Base-by-base conservation (phyloP, 805 yeast genomes). In the Candida wancherniae region DNA sequence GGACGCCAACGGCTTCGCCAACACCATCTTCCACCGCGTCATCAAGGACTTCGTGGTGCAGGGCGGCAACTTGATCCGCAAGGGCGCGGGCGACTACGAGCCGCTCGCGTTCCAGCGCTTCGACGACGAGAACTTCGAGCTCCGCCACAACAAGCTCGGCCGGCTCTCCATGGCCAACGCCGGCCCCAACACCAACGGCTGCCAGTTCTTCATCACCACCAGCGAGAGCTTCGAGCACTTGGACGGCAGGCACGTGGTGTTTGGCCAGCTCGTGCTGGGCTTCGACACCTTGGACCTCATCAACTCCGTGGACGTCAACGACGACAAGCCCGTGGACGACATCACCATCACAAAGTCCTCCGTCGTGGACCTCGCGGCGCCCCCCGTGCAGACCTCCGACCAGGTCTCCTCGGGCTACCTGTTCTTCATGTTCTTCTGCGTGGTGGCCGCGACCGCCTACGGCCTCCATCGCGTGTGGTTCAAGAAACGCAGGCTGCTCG, bases 11-110 rank as follows among this genome's bases (percentile, higher is more conserved):
- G 55, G 55, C 9, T 53, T 48, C 42, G 22, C 39, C 15, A 24
- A 36, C 24, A 31, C 44, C 14, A 15, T 29, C 6, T 57, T 65
- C 43, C 70, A 65, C 47, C 41, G 71, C 12, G 47, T 63, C 15
- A 53, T 65, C 13, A 35, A 50, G 29, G 43, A 55, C 29, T 63
- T 61, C 33, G 56, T 65, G 58, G 49, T 64, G 17, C 71, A 65
- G 32, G 63, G 65, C 6, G 71, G 71, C 6, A 57, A 52, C 16
- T 49, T 50, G 21, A 34, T 29, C 9, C 40, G 39, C 29, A 28
- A 21, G 20, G 37, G 7, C 22, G 27, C 14, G 15, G 26, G 29
- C 19, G 25, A 22, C 16, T 58, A 55, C 42, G 59, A 53, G 25
- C 44, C 42, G 29, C 44, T 48, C 2, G 24, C 45, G 4, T 34